phyloP scores from a whole-genome alignment of 2,329 filamentous ascomycete genomes.

The Chrysoporthe cubensis region DNA sequence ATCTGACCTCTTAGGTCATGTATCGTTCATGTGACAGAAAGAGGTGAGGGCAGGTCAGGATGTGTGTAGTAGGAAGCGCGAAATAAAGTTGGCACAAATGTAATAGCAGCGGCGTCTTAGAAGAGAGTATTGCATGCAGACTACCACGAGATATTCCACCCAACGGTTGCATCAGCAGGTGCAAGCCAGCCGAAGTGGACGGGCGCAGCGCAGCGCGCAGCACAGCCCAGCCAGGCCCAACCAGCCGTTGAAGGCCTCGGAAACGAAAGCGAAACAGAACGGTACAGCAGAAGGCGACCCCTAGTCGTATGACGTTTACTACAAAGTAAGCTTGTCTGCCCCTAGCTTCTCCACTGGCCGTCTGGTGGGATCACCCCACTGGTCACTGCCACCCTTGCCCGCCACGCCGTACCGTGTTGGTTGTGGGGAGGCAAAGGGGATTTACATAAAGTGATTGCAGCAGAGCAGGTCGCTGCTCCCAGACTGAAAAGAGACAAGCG shows the following conservation, averaged over 20 bases:
- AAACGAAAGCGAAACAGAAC: background rate
- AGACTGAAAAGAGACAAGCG: too few relatives aligned
- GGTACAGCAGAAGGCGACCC: background rate
- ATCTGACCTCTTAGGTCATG: background rate
- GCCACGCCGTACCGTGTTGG: background rate
- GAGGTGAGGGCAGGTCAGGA: background rate
- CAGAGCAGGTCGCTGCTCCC: too few relatives aligned
- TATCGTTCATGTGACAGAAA: background rate
- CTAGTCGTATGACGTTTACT: conserved; percentile 12
- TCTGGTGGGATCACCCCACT: conserved; percentile 4
- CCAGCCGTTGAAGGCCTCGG: background rate
- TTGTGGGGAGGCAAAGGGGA: background rate
- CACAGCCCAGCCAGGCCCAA: conserved; percentile 2
- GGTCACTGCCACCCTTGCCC: background rate
- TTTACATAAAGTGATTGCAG: too few relatives aligned
- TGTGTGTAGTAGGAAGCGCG: background rate
- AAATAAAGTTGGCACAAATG: background rate
- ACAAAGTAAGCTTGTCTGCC: background rate
- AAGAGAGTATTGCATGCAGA: conserved; percentile 1
- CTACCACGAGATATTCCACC: background rate
- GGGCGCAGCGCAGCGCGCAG: background rate
- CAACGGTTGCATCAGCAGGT: background rate
- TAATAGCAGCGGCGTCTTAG: conserved; percentile 8
- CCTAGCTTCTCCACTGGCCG: background rate
- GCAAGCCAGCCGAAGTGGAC: background rate